phyloP scores from a whole-genome alignment of 2,329 filamentous ascomycete species.

The Dactylellina cionopaga region DNA sequence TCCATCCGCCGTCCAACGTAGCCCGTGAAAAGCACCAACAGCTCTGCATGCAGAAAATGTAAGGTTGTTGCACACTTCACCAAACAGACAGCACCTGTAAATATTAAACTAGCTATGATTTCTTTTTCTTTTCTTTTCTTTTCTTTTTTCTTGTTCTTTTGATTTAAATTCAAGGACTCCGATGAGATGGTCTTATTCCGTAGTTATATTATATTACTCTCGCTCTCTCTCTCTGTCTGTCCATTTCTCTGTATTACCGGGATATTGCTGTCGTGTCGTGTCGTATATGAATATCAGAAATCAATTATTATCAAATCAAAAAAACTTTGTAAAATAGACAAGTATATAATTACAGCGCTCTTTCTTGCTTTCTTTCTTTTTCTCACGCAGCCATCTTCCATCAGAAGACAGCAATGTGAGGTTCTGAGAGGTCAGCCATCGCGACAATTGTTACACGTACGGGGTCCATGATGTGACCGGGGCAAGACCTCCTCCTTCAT shows the following conservation, averaged over 20 bases:
- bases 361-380: no score
- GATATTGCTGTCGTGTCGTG: no score
- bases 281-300: no score
- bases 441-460: conserved; percentile 21
- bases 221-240: background rate
- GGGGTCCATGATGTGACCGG: background rate
- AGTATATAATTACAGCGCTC: no score
- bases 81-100: background rate
- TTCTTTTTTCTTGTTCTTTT: background rate
- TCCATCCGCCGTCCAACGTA: background rate
- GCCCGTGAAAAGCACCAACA: conserved; percentile 13
- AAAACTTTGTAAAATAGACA: no score
- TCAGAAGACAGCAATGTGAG: no score
- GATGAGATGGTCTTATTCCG: no score
- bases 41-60: conserved; percentile 22
- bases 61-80: background rate
- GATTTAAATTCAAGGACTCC: background rate
- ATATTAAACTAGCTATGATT: background rate
- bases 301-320: no score
- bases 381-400: no score
- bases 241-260: no score
- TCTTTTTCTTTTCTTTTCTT: background rate
- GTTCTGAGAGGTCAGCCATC: no score
- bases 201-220: no score
- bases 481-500: conserved; percentile 2